phyloP scores from a whole-genome alignment of 2,329 filamentous ascomycete species.

The Verticillium longisporum region DNA sequence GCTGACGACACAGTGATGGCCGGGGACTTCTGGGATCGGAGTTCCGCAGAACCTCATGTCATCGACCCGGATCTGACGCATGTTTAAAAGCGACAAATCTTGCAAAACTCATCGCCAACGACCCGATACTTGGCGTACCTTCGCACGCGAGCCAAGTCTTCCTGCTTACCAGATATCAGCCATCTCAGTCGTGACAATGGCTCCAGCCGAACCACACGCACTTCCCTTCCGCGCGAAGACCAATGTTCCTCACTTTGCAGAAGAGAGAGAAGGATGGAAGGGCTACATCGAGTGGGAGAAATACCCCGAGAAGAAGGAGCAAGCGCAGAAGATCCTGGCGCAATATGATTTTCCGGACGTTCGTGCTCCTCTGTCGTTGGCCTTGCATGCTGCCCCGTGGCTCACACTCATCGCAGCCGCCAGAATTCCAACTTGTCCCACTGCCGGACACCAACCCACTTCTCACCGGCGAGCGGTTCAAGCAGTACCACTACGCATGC shows the following conservation, averaged over 20 bases:
- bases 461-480: conserved; percentile 48
- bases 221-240: not conserved
- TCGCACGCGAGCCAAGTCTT: not conserved
- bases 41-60: not conserved
- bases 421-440: conserved; percentile 49
- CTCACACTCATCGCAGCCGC: conserved; percentile 23
- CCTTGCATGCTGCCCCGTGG: no score
- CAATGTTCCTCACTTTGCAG: not conserved
- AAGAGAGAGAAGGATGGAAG: not conserved
- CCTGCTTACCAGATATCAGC: not conserved
- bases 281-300: conserved; percentile 64
- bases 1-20: not conserved
- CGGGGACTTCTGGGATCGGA: not conserved
- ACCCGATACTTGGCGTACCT: not conserved
- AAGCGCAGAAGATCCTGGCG: conserved; percentile 43
- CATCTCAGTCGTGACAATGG: not conserved
- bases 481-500: conserved; percentile 48
- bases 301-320: conserved; percentile 59
- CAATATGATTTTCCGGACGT: not conserved
- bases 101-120: not conserved
- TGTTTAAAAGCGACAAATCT: not conserved
- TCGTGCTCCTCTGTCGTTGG: not conserved
- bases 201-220: not conserved
- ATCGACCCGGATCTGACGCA: not conserved
- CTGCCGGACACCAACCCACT: conserved; percentile 53